phyloP scores from a whole-genome alignment of 73 alveolate genomes.

The Paramecium bursaria region DNA sequence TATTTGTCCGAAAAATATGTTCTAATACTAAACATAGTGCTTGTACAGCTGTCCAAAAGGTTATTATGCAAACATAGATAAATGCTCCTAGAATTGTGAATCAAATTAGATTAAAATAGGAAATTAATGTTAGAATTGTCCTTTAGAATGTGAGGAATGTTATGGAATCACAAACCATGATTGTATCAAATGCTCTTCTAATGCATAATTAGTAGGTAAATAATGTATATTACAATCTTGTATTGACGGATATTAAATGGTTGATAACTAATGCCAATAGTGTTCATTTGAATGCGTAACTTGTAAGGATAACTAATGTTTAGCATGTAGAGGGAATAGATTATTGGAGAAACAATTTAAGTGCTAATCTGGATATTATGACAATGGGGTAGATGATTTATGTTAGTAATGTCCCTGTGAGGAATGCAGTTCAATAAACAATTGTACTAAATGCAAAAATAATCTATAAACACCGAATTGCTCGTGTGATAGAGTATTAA shows the following conservation, averaged over 20 bases:
- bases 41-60: background rate
- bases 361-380: background rate
- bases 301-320: background rate
- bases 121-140: background rate
- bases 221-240: background rate
- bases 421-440: background rate
- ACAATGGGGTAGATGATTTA: background rate
- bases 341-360: background rate
- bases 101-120: background rate
- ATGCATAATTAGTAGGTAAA: background rate
- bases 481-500: background rate
- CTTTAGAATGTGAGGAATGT: conserved; percentile 13
- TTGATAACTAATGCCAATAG: background rate
- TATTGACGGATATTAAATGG: conserved; percentile 3
- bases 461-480: conserved; percentile 14
- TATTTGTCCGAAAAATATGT: background rate
- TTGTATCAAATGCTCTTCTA: conserved; percentile 8
- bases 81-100: background rate
- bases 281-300: background rate
- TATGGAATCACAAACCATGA: conserved; percentile 4
- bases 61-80: conserved; percentile 8
- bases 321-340: background rate
- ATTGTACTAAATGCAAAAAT: background rate
- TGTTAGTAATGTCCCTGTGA: conserved; percentile 35
- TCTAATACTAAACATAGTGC: background rate